Evolutionary conservation across 768 basidiomycete genomes (phyloP).

Genomic region (Leccinum subtestaceum): DNA sequence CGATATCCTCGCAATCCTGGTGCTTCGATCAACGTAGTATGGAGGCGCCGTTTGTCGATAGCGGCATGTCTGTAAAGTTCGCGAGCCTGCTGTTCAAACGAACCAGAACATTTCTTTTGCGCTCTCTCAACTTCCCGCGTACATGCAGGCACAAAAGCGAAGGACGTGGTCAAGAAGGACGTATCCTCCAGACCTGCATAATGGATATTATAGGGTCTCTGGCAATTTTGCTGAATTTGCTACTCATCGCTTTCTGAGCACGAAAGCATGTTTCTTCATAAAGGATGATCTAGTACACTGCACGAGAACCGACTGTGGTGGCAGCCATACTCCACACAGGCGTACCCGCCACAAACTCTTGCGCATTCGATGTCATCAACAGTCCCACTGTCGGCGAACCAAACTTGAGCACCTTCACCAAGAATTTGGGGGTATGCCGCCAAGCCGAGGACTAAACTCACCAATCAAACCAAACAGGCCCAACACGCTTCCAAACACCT

Average conservation of each 20-base stretch:
- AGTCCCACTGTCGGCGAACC: conserved; percentile 58
- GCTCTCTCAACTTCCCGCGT: background rate
- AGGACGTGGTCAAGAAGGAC: background rate
- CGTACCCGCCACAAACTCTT: conserved; percentile 46
- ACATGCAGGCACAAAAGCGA: background rate
- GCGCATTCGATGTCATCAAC: conserved; percentile 69
- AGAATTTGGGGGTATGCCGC: background rate
- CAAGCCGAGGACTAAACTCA: conserved; percentile 38
- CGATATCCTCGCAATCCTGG: background rate
- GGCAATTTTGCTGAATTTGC: background rate
- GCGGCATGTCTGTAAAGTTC: background rate
- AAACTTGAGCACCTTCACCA: background rate
- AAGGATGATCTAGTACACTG: conserved; percentile 28
- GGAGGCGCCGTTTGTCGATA: background rate
- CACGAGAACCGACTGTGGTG: conserved; percentile 31
- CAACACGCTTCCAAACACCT: conserved; percentile 89
- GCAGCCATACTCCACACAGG: conserved; percentile 32
- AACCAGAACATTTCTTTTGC: background rate
- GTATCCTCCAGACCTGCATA: background rate
- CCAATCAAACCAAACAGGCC: conserved; percentile 93
- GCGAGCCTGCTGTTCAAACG: background rate
- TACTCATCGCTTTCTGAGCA: background rate
- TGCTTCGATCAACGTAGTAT: background rate
- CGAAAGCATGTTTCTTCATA: background rate
- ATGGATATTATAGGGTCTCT: background rate